Percentiles rank a stretch among this genome's conserved stretches.
Evolutionary conservation across 345 rosid species (phyloP).

Genomic region (Pistacia integerrima): DNA sequence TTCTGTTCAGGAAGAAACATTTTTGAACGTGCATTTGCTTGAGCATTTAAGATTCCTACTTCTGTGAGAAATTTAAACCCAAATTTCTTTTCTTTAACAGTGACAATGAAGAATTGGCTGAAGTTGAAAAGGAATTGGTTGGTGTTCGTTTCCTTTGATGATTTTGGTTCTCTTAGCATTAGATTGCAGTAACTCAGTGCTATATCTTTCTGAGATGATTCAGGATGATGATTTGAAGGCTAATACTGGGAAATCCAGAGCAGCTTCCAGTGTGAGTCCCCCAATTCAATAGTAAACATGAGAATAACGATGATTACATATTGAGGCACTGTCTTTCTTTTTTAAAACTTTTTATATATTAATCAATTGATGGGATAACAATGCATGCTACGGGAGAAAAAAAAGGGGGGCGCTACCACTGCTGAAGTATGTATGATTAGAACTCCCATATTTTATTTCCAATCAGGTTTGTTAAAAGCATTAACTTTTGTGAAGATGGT

Average conservation of each 20-base stretch:
- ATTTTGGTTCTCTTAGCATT: background rate
- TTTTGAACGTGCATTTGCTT: too few species aligned
- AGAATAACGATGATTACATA: too few species aligned
- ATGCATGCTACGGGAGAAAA: too few species aligned
- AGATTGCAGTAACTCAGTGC: background rate
- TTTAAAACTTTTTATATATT: too few species aligned
- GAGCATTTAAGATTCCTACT: background rate
- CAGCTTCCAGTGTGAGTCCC: background rate
- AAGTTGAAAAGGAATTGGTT: constrained; percentile 32
- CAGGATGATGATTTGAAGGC: background rate
- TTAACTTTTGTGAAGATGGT: too few species aligned
- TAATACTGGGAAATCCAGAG: background rate
- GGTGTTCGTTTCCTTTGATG: background rate
- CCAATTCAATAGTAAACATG: too few species aligned
- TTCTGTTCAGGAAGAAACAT: background rate
- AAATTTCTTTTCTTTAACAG: constrained; percentile 13
- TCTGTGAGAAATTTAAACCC: background rate
- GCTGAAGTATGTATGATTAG: too few species aligned
- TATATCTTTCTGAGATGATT: background rate
- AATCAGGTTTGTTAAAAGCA: too few species aligned
- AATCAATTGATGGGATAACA: too few species aligned
- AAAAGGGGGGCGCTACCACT: too few species aligned
- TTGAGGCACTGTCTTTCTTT: too few species aligned
- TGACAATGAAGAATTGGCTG: constrained; percentile 29
- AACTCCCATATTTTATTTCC: too few species aligned